phyloP scores from a whole-genome alignment of 164 flowering plant species.

The Magnolia officinalis region DNA sequence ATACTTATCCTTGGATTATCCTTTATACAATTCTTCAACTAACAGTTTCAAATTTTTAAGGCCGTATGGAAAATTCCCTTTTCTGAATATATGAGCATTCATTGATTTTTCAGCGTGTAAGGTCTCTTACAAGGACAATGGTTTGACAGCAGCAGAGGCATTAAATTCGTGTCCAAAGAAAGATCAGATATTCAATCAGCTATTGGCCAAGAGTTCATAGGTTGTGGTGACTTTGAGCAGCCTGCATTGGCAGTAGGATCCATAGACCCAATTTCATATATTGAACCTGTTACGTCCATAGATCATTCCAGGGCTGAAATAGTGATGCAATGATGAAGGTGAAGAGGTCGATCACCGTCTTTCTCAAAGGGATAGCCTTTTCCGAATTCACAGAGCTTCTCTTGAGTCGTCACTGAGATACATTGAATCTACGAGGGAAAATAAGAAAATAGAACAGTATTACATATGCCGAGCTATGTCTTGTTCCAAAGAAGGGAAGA shows the following conservation, averaged over 20 bases:
- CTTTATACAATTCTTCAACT: too few species aligned
- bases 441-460: not conserved
- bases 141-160: not conserved
- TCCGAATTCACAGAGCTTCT: too few species aligned
- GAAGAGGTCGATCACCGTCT: too few species aligned
- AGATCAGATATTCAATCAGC: not conserved
- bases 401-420: too few species aligned
- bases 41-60: too few species aligned
- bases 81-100: too few species aligned
- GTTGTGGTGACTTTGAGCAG: not conserved
- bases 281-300: not conserved
- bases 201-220: not conserved
- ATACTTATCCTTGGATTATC: too few species aligned
- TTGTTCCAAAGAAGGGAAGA: too few species aligned
- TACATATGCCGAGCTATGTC: not conserved
- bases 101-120: too few species aligned
- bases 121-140: not conserved
- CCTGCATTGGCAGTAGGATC: not conserved
- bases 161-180: not conserved
- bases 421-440: too few species aligned
- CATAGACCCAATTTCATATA: not conserved
- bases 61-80: too few species aligned
- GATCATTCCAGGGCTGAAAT: not conserved
- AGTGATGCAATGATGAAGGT: not conserved
- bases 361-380: too few species aligned